phyloP scores from a whole-genome alignment of 345 rosid genomes.

The Lumnitzera racemosa region DNA sequence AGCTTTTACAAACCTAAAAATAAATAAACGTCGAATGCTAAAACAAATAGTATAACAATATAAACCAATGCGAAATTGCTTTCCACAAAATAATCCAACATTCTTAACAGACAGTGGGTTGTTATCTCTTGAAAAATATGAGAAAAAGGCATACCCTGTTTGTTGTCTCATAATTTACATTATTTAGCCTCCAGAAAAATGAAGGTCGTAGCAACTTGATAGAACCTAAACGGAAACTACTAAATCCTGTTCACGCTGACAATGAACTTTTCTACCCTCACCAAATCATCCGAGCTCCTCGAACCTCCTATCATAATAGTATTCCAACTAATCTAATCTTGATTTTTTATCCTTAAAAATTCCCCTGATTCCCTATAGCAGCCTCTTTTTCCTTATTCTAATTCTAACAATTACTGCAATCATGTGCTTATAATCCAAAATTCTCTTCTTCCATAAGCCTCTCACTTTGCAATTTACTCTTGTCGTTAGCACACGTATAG shows the following conservation, averaged over 20 bases:
- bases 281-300: constrained; percentile 15
- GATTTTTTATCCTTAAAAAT: constrained; percentile 11
- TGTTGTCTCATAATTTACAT: no score
- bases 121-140: no score
- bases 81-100: no score
- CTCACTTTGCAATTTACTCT: constrained; percentile 10
- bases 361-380: constrained; percentile 9
- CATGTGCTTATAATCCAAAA: constrained; percentile 7
- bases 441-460: constrained; percentile 10
- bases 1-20: no score
- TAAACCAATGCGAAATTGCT: no score
- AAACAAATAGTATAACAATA: no score
- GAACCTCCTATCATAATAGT: constrained; percentile 13
- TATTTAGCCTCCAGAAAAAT: no score
- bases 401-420: constrained; percentile 13
- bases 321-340: constrained; percentile 9
- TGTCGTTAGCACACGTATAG: neutral
- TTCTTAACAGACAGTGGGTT: no score
- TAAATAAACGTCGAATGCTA: no score
- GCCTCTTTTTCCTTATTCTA: constrained; percentile 13
- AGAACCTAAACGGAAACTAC: neutral
- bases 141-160: no score
- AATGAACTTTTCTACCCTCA: constrained; percentile 6
- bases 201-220: no score
- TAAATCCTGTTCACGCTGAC: constrained; percentile 10